These are phyloP conservation scores for Agroathelia rolfsii DNA, from an alignment of 1,284 basidiomycete species.

Conservation along the genomic window DNA sequence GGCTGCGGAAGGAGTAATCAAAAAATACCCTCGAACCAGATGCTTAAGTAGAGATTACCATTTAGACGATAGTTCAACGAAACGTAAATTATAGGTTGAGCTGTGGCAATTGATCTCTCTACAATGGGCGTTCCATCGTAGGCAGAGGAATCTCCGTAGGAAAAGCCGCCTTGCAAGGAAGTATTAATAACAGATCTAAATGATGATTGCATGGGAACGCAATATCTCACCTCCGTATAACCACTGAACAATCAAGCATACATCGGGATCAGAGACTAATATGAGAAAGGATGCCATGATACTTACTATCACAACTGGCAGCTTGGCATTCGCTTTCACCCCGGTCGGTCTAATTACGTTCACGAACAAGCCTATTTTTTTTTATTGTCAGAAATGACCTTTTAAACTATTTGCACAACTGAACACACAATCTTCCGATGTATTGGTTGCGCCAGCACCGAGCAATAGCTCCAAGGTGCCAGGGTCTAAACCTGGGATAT, in stretches of 20 bases:
- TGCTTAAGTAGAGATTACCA: background rate
- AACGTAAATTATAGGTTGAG: constrained; percentile 7
- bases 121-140: constrained; percentile 7
- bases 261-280: too few relatives aligned
- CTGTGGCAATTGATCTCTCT: constrained; percentile 3
- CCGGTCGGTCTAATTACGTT: constrained; percentile 13
- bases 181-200: too few relatives aligned
- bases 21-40: background rate
- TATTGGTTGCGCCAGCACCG: constrained; percentile 5
- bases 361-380: constrained; percentile 13
- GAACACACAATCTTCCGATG: constrained; percentile 13
- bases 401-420: background rate
- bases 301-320: constrained; percentile 16
- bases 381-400: background rate
- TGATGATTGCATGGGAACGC: too few relatives aligned
- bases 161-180: too few relatives aligned
- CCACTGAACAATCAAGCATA: too few relatives aligned
- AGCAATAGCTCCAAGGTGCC: constrained; percentile 6
- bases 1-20: background rate
- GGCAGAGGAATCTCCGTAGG: constrained; percentile 7
- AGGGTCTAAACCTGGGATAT: constrained; percentile 9
- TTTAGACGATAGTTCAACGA: constrained; percentile 9
- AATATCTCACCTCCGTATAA: too few relatives aligned
- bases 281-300: too few relatives aligned
- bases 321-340: constrained; percentile 5